Percentiles rank a stretch among this genome's conserved stretches.
Conservation (phyloP, 208 protist species). For the Crithidia sp. region DNA sequence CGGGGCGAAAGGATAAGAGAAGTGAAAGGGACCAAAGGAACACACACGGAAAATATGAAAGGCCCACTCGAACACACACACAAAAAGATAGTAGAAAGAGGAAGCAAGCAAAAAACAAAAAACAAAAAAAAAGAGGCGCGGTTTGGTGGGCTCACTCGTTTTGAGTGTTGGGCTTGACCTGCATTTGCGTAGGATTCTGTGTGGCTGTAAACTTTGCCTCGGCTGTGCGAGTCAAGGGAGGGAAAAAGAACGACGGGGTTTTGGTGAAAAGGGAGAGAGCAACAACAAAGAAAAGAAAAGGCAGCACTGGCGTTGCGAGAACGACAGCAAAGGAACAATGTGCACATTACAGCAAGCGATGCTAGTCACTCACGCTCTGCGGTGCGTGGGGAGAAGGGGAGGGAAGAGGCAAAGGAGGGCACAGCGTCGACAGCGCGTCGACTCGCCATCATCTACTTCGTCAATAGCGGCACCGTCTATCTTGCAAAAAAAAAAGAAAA, state of each 20-base stretch:
- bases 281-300: constrained; percentile 2
- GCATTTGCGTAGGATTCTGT: background rate
- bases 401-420: no score
- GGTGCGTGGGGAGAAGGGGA: no score
- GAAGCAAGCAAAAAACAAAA: background rate
- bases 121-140: background rate
- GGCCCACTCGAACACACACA: no score
- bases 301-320: background rate
- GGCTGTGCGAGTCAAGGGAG: background rate
- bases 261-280: background rate
- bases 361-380: no score
- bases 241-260: background rate
- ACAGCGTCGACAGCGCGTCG: no score
- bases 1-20: background rate
- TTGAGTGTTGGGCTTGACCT: background rate
- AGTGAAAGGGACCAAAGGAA: background rate
- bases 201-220: no score
- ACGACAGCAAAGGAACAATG: no score
- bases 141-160: background rate
- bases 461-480: no score
- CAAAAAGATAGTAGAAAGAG: background rate
- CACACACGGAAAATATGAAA: background rate
- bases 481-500: no score
- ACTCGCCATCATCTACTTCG: no score
- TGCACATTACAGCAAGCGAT: no score